Base-by-base conservation (phyloP, 2,329 filamentous ascomycete genomes). In the Fusarium papillatum region DNA sequence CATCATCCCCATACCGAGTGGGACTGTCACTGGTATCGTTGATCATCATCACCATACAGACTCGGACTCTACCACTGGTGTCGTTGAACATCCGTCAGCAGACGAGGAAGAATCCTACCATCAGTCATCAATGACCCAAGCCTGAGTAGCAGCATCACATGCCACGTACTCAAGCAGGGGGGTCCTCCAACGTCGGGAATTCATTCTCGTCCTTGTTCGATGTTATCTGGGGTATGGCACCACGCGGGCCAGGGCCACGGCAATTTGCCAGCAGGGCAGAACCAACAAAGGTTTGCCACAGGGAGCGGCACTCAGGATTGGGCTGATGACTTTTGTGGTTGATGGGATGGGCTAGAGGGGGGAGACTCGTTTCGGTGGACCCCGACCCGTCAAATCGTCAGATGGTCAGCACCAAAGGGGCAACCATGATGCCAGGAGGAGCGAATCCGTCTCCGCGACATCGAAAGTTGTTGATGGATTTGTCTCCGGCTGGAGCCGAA, bases 201-300 rank as follows among this genome's bases (percentile, higher is more conserved):
- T 39, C 43, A 60, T 70, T 68, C 26, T 74, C 72, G 73, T 66
- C 66, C 70, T 76, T 76, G 73, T 76, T 72, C 71, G 71, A 76
- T 76, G 55, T 62, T 46, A 64, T 69, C 74, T 64, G 74, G 74
- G 74, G 74, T 76, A 76, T 76, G 74, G 74, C 74, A 76, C 74
- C 74, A 76, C 74, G 38, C 48, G 29, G 48, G 7, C 50, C 19
- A 31, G 29, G 50, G 29, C 11, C 10, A 55, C 50, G 29, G 50
- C 26, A 53, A 50, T 26, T 48, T 24, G 22, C 46, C 63, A 65
- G 19, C 29, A 34, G 29, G 46, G 24, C 46, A 50, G 26, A 24
- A 16, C 46, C 46, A 50, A 17, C 46, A 19, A 22, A 3, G 22
- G 38, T 43, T 41, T 13, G 59, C 34, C 34, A 61, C 17, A 39